Conservation (phyloP, 805 yeast species). For the Ogataea chonburiensis region DNA sequence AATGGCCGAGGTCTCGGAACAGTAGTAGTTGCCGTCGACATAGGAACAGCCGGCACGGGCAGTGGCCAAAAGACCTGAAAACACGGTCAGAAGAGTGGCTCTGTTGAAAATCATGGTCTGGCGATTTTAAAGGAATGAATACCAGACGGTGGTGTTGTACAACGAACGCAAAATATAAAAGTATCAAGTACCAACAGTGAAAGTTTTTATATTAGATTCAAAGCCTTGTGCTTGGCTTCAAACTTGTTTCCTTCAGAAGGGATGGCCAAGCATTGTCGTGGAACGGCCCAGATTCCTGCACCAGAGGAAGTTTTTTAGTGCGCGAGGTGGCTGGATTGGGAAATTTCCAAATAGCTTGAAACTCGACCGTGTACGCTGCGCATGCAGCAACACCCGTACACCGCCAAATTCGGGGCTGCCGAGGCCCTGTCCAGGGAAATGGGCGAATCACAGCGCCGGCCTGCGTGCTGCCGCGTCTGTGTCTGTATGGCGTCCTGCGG, state of each 20-base stretch:
- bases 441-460: background rate
- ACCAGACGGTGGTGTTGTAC: constrained; percentile 11
- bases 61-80: constrained; percentile 23
- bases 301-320: constrained; percentile 4
- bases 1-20: constrained; percentile 61
- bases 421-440: background rate
- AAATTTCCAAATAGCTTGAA: constrained; percentile 10
- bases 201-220: constrained; percentile 2
- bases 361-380: constrained; percentile 4
- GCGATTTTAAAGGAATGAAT: constrained; percentile 13
- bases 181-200: background rate
- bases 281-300: constrained; percentile 4
- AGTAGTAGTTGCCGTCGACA: constrained; percentile 79
- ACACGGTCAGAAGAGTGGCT: constrained; percentile 22
- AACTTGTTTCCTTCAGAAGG: constrained; percentile 10
- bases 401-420: background rate
- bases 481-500: no score
- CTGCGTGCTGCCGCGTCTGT: no score
- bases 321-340: constrained; percentile 9
- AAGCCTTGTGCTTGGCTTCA: constrained; percentile 6
- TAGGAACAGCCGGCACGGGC: constrained; percentile 30
- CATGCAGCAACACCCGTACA: constrained; percentile 7
- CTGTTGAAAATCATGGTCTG: constrained; percentile 25
- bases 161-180: background rate
- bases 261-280: constrained; percentile 13